Base-by-base conservation (phyloP, 345 rosid species). In the Microcos paniculata region DNA sequence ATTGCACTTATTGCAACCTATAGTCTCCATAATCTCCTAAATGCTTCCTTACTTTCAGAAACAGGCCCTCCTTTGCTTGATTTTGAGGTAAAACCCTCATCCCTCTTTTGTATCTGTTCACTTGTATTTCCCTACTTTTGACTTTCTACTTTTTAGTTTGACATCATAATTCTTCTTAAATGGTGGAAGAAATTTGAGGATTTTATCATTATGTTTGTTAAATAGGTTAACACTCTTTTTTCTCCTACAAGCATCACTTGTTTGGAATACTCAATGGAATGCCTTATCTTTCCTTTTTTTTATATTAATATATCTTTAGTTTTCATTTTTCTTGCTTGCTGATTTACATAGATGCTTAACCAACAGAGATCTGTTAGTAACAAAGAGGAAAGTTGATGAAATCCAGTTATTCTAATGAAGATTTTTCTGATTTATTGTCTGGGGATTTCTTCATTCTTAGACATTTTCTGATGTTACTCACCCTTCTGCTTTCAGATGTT, bases 61-160 rank as follows among this genome's bases (percentile, higher is more conserved):
- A 85, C 92, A 62, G 99, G 99, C 79, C 98, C 99, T 73, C 99
- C 99, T 21, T 77, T 95, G 88, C 93, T 95, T 82, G 99, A 95
- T 72, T 93, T 95, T 84, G 99, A 95, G 99, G 99, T 92, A 83
- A 62, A 62, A 12, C 52, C 12, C 14, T n/a, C 28, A 33, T 74
- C 43, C 19, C 26, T 38, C 73, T 35, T 49, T 23, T 75, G 15
- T 33, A 61, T 30, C 23, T 61, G 61, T 43, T 76, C 52, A 23
- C 67, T 62, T 46, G 53, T 55, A 24, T 45, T n/a, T 49, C 19
- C 38, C 31, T 40, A 62, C 12, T 46, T 7, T 56, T 40, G 30
- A 49, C 0, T 19, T 70, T 49, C 28, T 19, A n/a, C 59, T 70
- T 21, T 64, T 51, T n/a, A 64, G 31, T 46, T 14, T 26, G 38